phyloP scores from a whole-genome alignment of 352 stramenopile species.

The Albugo laibachii region DNA sequence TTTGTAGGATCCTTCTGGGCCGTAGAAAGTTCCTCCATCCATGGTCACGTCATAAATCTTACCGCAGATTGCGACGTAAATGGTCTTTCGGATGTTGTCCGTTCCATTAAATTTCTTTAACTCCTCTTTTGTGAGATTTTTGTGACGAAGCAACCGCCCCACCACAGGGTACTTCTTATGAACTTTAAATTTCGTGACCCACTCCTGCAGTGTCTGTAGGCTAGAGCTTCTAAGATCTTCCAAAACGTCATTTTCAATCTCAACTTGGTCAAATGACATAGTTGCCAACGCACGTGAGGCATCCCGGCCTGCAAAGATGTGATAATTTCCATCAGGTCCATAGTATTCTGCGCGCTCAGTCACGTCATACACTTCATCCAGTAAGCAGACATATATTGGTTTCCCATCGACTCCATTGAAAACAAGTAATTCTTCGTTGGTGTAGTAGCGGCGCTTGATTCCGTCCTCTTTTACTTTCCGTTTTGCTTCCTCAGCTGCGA shows the following conservation, averaged over 20 bases:
- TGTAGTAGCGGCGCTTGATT: conserved; percentile 67
- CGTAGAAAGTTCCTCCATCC: conserved; percentile 87
- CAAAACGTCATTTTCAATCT: conserved; percentile 75
- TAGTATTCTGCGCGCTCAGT: conserved; percentile 90
- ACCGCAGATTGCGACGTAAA: conserved; percentile 87
- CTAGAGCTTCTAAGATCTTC: conserved; percentile 68
- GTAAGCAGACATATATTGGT: conserved; percentile 90
- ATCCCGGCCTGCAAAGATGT: conserved; percentile 90
- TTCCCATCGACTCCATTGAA: conserved; percentile 86
- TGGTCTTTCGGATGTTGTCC: conserved; percentile 69
- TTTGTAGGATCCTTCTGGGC: conserved; percentile 85
- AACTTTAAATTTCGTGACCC: conserved; percentile 90
- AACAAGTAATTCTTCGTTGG: conserved; percentile 67
- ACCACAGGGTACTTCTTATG: conserved; percentile 92
- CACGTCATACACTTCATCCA: conserved; percentile 94
- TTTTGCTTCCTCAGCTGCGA: too few species aligned
- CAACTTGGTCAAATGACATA: conserved; percentile 89
- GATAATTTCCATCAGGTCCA: conserved; percentile 88
- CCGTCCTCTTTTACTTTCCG: too few species aligned
- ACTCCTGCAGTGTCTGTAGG: conserved; percentile 78
- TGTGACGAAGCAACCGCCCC: conserved; percentile 69
- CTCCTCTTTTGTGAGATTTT: conserved; percentile 60
- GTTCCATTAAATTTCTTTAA: conserved; percentile 72
- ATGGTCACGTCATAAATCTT: conserved; percentile 96
- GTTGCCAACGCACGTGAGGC: conserved; percentile 87